phyloP scores from a whole-genome alignment of 352 stramenopile genomes.

The Phytophthora podocarpi region DNA sequence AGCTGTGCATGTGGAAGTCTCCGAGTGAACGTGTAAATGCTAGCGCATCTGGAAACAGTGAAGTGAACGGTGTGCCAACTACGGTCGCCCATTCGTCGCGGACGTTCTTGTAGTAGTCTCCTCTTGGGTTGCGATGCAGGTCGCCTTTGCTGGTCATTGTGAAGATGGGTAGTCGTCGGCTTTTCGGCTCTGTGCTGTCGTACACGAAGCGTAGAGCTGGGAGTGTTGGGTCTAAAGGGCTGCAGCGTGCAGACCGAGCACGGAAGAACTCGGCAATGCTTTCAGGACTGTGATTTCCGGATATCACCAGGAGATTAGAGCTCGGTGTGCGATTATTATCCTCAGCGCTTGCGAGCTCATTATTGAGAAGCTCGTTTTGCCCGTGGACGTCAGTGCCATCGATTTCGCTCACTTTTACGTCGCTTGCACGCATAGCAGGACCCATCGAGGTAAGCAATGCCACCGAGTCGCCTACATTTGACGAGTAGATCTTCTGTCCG shows the following conservation, averaged over 20 bases:
- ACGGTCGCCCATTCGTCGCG: conserved; percentile 91
- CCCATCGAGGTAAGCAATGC: conserved; percentile 43
- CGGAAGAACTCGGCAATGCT: conserved; percentile 74
- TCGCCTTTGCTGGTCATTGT: conserved; percentile 37
- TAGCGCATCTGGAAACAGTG: conserved; percentile 78
- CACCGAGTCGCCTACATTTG: conserved; percentile 86
- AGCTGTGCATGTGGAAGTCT: conserved; percentile 89
- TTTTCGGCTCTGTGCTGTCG: conserved; percentile 53
- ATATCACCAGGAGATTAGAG: conserved; percentile 58
- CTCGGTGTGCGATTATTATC: conserved; percentile 16
- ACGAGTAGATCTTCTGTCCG: conserved; percentile 68
- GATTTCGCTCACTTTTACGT: conserved; percentile 36
- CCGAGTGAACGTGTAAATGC: conserved; percentile 90
- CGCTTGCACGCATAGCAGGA: conserved; percentile 24
- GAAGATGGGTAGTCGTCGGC: conserved; percentile 47
- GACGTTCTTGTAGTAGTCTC: conserved; percentile 92
- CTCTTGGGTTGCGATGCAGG: conserved; percentile 41
- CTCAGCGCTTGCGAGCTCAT: conserved; percentile 13
- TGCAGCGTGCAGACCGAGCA: conserved; percentile 46
- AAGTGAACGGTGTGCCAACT: conserved; percentile 67
- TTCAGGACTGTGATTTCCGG: conserved; percentile 86
- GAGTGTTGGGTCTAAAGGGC: conserved; percentile 29
- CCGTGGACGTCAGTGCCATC: conserved; percentile 7
- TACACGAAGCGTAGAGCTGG: conserved; percentile 88
- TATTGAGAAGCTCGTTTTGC: conserved; percentile 20